phyloP scores from a whole-genome alignment of 148 eudicot species.

The Arctostaphylos glauca region DNA sequence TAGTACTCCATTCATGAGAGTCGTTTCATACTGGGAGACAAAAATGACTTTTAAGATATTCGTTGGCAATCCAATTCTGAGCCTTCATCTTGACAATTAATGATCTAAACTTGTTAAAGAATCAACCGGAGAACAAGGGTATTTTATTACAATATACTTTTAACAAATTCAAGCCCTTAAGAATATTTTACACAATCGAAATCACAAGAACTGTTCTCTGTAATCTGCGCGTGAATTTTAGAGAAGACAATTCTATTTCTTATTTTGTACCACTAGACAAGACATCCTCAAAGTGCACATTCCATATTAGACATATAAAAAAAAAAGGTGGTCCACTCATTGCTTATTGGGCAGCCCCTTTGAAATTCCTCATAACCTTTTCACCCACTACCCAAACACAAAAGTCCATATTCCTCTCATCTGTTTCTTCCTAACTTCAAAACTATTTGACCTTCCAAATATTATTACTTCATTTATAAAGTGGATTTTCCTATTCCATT shows the following conservation, averaged over 20 bases:
- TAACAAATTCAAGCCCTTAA: too few relatives aligned
- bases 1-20: too few relatives aligned
- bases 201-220: too few relatives aligned
- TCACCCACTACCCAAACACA: slow-evolving; percentile 7
- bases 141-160: too few relatives aligned
- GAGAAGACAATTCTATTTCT: not conserved
- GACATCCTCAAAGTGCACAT: slow-evolving; percentile 10
- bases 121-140: too few relatives aligned
- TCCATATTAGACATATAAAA: not conserved
- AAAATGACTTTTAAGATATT: too few relatives aligned
- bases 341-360: slow-evolving; percentile 1
- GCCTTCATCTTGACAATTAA: too few relatives aligned
- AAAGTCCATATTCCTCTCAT: not conserved
- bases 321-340: not conserved
- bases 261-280: not conserved
- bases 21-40: too few relatives aligned
- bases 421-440: not conserved
- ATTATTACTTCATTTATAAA: not conserved
- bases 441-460: not conserved
- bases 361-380: not conserved
- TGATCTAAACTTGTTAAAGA: too few relatives aligned
- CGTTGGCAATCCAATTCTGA: too few relatives aligned
- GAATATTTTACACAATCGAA: too few relatives aligned
- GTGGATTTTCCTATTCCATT: not conserved
- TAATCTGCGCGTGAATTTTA: too few relatives aligned